These are phyloP conservation scores for Ustilaginoidea virens DNA, from an alignment of 2,329 filamentous ascomycete species.

Conservation along the genomic window DNA sequence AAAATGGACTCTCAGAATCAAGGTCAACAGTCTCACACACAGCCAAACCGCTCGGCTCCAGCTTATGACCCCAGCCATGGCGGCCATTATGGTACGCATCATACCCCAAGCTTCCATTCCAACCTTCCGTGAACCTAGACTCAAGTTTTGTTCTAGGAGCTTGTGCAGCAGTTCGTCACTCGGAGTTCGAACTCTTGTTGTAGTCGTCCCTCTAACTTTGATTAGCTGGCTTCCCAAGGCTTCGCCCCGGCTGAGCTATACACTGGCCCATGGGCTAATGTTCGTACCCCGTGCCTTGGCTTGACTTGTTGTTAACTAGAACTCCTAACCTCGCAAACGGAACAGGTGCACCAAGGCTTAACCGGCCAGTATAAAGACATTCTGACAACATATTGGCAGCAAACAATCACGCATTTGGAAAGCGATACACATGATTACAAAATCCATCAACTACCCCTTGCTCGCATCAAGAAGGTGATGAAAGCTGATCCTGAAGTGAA, in stretches of 20 bases:
- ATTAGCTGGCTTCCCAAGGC: constrained; percentile 68
- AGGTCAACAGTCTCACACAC: constrained; percentile 35
- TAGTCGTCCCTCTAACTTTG: constrained; percentile 10
- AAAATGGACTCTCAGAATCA: constrained; percentile 28
- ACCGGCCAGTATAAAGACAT: constrained; percentile 91
- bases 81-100: constrained; percentile 61
- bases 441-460: constrained; percentile 86
- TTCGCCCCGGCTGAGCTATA: constrained; percentile 90
- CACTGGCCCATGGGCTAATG: constrained; percentile 90
- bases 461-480: constrained; percentile 99
- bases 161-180: constrained; percentile 25
- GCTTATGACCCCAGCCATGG: constrained; percentile 61
- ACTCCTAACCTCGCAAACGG: not conserved
- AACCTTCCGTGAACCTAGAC: constrained; percentile 1
- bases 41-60: constrained; percentile 43
- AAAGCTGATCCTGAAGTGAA: constrained; percentile 98
- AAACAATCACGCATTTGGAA: constrained; percentile 91
- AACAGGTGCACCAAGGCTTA: constrained; percentile 83
- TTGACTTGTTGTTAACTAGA: not conserved
- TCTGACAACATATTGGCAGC: constrained; percentile 97
- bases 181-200: constrained; percentile 1
- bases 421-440: constrained; percentile 97
- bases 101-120: constrained; percentile 1
- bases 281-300: constrained; percentile 26
- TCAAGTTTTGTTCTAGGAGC: constrained; percentile 22